Conservation (phyloP, 176 grass and related monocot species). For the Ampelocalamus luodianensis region DNA sequence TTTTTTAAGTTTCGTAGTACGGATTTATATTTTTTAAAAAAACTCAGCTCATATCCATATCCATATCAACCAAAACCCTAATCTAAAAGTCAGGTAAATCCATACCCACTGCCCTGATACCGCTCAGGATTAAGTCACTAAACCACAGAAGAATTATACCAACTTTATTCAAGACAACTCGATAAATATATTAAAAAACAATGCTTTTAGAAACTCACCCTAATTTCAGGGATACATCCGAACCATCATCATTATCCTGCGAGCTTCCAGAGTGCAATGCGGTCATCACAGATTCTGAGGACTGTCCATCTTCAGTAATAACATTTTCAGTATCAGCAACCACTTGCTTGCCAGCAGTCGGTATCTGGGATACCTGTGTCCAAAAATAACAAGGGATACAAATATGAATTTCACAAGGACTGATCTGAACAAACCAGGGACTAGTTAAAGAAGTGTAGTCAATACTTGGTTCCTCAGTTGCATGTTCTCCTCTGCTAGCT, state of each 20-base stretch:
- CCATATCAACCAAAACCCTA: background rate
- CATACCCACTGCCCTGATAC: background rate
- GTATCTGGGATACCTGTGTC: constrained; percentile 65
- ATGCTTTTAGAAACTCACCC: constrained; percentile 45
- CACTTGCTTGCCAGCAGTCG: constrained; percentile 47
- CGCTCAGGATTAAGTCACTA: background rate
- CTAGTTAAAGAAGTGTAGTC: constrained; percentile 25
- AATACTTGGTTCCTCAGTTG: constrained; percentile 76
- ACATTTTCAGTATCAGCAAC: constrained; percentile 63
- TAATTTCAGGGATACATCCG: constrained; percentile 86
- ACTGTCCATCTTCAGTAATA: constrained; percentile 88
- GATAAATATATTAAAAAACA: background rate
- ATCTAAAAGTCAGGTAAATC: background rate
- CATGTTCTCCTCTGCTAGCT: constrained; percentile 78
- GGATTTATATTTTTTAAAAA: background rate
- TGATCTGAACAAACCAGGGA: constrained; percentile 1
- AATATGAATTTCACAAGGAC: constrained; percentile 16
- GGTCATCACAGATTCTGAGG: constrained; percentile 95
- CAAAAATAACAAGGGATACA: background rate
- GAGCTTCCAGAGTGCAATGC: constrained; percentile 75
- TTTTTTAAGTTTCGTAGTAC: background rate
- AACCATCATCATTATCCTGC: constrained; percentile 88
- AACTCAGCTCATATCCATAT: constrained; percentile 11
- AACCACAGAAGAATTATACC: constrained; percentile 18
- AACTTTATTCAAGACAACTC: background rate